Conservation (phyloP, 495 filamentous ascomycete genomes). For the Penicillium herquei region DNA sequence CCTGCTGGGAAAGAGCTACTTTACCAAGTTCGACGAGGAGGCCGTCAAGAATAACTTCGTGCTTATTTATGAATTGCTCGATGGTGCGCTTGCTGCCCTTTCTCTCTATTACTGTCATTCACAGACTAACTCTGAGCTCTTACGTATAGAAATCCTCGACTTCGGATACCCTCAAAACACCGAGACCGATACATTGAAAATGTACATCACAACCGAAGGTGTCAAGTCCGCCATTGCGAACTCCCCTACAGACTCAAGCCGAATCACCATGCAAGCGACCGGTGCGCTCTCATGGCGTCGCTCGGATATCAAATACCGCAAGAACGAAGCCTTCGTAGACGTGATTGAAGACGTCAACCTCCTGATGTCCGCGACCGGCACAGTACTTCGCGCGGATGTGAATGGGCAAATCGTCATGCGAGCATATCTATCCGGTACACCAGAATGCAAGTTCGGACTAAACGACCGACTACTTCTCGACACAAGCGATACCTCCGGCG, state of each 20-base stretch:
- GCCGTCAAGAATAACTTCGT: slow-evolving; percentile 99
- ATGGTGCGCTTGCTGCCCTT: slow-evolving; percentile 57
- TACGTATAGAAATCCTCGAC: slow-evolving; percentile 82
- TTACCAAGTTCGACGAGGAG: slow-evolving; percentile 99
- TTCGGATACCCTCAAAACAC: slow-evolving; percentile 99
- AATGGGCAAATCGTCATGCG: slow-evolving; percentile 99
- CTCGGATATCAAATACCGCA: slow-evolving; percentile 96
- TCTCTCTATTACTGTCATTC: not conserved
- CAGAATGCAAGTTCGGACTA: slow-evolving; percentile 98
- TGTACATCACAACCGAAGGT: slow-evolving; percentile 99
- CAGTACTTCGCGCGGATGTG: slow-evolving; percentile 93
- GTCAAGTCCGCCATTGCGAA: slow-evolving; percentile 92
- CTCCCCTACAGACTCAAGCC: slow-evolving; percentile 69
- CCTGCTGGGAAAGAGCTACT: slow-evolving; percentile 88
- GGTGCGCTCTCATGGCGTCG: slow-evolving; percentile 96
- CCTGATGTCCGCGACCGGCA: slow-evolving; percentile 94
- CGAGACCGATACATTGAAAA: slow-evolving; percentile 97
- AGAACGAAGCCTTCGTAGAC: slow-evolving; percentile 98
- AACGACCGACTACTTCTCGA: slow-evolving; percentile 95
- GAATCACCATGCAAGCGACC: slow-evolving; percentile 99
- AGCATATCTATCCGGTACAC: slow-evolving; percentile 93
- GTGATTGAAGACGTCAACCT: slow-evolving; percentile 99
- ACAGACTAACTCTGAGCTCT: not conserved
- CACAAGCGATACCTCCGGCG: slow-evolving; percentile 58
- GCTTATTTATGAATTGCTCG: slow-evolving; percentile 94